Percentiles rank a stretch among this genome's conserved stretches.
These are phyloP conservation scores for Kuraishia cidri DNA, from an alignment of 805 yeast species.

Conservation along the genomic window DNA sequence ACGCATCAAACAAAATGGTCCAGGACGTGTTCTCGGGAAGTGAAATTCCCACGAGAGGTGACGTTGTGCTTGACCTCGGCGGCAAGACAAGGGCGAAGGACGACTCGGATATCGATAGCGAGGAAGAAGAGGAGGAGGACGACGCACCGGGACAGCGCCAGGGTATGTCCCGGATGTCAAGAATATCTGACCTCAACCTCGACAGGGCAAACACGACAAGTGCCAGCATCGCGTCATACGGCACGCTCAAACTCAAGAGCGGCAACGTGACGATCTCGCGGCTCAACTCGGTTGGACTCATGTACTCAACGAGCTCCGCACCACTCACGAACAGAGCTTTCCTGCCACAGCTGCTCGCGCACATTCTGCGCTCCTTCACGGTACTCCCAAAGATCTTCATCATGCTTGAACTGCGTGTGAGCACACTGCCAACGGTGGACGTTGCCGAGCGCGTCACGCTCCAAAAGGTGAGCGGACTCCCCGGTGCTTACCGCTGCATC, in stretches of 20 bases:
- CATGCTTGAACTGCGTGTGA: conserved; percentile 30
- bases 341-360: conserved; percentile 32
- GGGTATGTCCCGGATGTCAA: no score
- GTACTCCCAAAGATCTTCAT: conserved; percentile 34
- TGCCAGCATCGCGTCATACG: no score
- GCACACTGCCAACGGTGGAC: conserved; percentile 30
- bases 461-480: conserved; percentile 25
- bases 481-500: conserved; percentile 40
- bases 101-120: conserved; percentile 3
- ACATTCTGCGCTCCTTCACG: conserved; percentile 28
- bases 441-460: conserved; percentile 30
- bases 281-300: conserved; percentile 28
- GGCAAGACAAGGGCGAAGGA: conserved; percentile 4
- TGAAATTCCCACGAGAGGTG: conserved; percentile 9
- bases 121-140: no score
- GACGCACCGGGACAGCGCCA: no score
- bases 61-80: conserved; percentile 10
- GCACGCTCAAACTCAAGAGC: neutral
- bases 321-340: conserved; percentile 31
- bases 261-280: conserved; percentile 8
- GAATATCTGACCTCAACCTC: no score
- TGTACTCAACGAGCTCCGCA: conserved; percentile 28
- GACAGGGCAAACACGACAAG: no score
- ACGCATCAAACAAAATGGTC: conserved; percentile 9
- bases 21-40: conserved; percentile 21